Evolutionary conservation across 208 protist genomes (phyloP), one percentile per base, ranked within the genome.

Genomic region (Acanthamoeba lugdunensis): DNA sequence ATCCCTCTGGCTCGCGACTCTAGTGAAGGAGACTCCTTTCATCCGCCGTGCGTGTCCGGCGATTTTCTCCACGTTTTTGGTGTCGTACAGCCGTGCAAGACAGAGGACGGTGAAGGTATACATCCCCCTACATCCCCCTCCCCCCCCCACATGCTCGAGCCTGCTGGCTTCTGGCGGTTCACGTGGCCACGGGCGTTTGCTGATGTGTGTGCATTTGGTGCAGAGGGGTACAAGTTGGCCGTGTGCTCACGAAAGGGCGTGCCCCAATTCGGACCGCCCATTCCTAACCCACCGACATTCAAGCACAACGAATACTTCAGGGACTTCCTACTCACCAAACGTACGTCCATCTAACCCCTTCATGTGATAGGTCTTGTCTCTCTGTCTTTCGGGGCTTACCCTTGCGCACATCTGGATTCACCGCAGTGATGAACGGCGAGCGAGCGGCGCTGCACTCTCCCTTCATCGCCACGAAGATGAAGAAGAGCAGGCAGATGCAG

Each of bases 241-340:
- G 45, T 88, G 14, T 65, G 45, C 81, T 30, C 50, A 21, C 63
- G 33, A 5, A 88, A 88, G 54, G 81, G 81, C 6, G 81, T 88
- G 28, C 50, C 81, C 41, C 54, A 88, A 33, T 88, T 65, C 45
- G 81, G 81, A 23, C 81, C 81, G 50, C 81, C 81, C 25, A 25
- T 88, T 18, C 81, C 81, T 21, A 88, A 88, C 81, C 54, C 81
- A 37, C 45, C 81, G 9, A 54, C 18, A 9, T 88, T 88, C 54
- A 63, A 65, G 81, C 54, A 37, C 25, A 45, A 88, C 33, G 81
- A 88, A 21, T 65, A 54, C 81, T 88, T 88, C 54, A 23, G 81
- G 7, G 50, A 88, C 50, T 88, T 88, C 54, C 54, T 88, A 13
- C 50, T 88, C 28, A 88, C 81, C 81, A 88, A 88, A 88, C 45